These are phyloP conservation scores for Paecilomyces formosus DNA, from an alignment of 2,329 filamentous ascomycete species.

Conservation along the genomic window DNA sequence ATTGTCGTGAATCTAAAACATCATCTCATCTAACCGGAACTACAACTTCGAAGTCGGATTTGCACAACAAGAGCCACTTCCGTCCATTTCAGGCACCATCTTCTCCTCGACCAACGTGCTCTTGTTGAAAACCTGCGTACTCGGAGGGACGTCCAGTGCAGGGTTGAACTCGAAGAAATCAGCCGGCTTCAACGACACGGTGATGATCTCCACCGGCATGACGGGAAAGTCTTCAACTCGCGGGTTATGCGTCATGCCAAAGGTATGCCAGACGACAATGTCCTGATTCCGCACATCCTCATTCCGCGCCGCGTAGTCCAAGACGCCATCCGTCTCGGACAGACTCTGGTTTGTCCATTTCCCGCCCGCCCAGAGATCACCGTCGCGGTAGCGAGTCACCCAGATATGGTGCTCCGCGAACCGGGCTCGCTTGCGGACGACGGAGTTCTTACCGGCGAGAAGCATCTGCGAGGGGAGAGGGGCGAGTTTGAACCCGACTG, in stretches of 20 bases:
- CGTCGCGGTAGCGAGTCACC: slow-evolving; percentile 44
- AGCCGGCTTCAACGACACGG: slow-evolving; percentile 38
- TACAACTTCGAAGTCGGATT: neutral
- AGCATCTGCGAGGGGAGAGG: slow-evolving; percentile 49
- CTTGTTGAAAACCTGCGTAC: slow-evolving; percentile 2
- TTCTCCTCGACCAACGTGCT: neutral
- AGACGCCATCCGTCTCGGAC: slow-evolving; percentile 37
- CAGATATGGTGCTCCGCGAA: slow-evolving; percentile 47
- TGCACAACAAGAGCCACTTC: neutral
- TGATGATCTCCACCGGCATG: slow-evolving; percentile 39
- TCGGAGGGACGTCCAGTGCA: slow-evolving; percentile 39
- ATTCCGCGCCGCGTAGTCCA: slow-evolving; percentile 35
- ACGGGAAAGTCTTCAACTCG: slow-evolving; percentile 47
- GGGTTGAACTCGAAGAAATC: slow-evolving; percentile 47
- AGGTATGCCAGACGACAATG: slow-evolving; percentile 44
- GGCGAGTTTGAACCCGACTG: slow-evolving; percentile 49
- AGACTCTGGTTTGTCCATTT: slow-evolving; percentile 41
- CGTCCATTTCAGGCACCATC: neutral
- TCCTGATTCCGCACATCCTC: slow-evolving; percentile 39
- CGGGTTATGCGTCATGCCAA: slow-evolving; percentile 46
- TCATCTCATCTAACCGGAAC: neutral
- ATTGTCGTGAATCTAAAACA: neutral
- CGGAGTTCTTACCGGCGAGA: slow-evolving; percentile 44
- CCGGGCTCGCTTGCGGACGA: slow-evolving; percentile 43
- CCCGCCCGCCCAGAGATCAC: slow-evolving; percentile 44